Conservation (phyloP, 2,329 filamentous ascomycete genomes). For the Chlorencoelia australis region DNA sequence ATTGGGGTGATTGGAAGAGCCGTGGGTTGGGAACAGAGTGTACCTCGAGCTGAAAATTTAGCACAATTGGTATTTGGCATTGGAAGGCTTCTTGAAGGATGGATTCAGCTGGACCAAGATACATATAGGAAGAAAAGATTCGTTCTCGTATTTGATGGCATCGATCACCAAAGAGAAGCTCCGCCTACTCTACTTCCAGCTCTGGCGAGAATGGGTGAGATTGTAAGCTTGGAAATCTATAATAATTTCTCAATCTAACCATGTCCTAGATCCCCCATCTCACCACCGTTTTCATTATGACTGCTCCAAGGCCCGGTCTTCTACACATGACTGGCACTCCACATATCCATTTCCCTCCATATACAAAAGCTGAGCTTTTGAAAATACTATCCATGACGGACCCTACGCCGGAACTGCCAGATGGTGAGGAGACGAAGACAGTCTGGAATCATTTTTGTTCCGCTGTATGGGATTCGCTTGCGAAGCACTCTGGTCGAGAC, state of each 20-base stretch:
- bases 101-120: slow-evolving; percentile 20
- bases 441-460: slow-evolving; percentile 74
- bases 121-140: slow-evolving; percentile 40
- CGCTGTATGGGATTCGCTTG: slow-evolving; percentile 79
- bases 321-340: slow-evolving; percentile 62
- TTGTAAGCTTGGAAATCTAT: slow-evolving; percentile 40
- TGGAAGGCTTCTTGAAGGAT: slow-evolving; percentile 42
- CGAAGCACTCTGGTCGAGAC: slow-evolving; percentile 70
- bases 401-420: slow-evolving; percentile 38
- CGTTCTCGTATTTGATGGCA: slow-evolving; percentile 76
- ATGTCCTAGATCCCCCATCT: slow-evolving; percentile 63
- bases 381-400: slow-evolving; percentile 55
- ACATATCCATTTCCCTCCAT: slow-evolving; percentile 75
- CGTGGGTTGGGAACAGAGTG: slow-evolving; percentile 38
- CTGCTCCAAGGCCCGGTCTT: slow-evolving; percentile 56
- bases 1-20: slow-evolving; percentile 47
- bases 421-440: slow-evolving; percentile 44
- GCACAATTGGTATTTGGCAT: slow-evolving; percentile 68
- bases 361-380: slow-evolving; percentile 71
- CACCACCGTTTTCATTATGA: slow-evolving; percentile 67
- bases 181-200: slow-evolving; percentile 70
- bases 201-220: slow-evolving; percentile 70
- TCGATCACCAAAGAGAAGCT: slow-evolving; percentile 76
- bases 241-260: slow-evolving; percentile 7
- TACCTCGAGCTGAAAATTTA: slow-evolving; percentile 67